Conservation (phyloP, 2,329 filamentous ascomycete species). For the Ophiostoma sp. region DNA sequence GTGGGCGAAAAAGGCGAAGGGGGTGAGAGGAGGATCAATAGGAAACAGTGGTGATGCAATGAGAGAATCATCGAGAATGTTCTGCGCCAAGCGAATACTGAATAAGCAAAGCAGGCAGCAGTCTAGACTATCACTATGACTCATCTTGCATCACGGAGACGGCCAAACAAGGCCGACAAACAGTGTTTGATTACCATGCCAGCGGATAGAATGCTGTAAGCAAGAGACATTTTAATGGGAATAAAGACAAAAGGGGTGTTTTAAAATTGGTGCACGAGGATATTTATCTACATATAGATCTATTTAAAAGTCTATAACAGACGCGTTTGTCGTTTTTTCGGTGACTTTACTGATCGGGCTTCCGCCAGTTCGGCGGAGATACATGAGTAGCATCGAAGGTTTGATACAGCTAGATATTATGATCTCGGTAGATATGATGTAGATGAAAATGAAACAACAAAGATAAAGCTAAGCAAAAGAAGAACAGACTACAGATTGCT, state of each 20-base stretch:
- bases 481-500: no score
- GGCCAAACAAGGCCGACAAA: slow-evolving; percentile 1
- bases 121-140: background rate
- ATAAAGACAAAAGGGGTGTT: background rate
- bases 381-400: background rate
- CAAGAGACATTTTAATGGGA: background rate
- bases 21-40: background rate
- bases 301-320: no score
- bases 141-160: background rate
- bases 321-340: background rate
- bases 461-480: no score
- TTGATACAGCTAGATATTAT: background rate
- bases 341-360: background rate
- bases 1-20: background rate
- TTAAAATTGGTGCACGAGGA: no score
- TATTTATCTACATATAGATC: no score
- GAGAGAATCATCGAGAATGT: background rate
- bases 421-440: background rate
- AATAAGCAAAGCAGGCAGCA: background rate
- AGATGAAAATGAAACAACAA: background rate
- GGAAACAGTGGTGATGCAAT: background rate
- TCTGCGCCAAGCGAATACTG: background rate
- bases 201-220: background rate
- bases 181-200: background rate
- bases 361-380: slow-evolving; percentile 2